Percentiles rank a stretch among this genome's conserved stretches.
Conservation (phyloP, 805 yeast genomes). For the Lipomyces kockii region DNA sequence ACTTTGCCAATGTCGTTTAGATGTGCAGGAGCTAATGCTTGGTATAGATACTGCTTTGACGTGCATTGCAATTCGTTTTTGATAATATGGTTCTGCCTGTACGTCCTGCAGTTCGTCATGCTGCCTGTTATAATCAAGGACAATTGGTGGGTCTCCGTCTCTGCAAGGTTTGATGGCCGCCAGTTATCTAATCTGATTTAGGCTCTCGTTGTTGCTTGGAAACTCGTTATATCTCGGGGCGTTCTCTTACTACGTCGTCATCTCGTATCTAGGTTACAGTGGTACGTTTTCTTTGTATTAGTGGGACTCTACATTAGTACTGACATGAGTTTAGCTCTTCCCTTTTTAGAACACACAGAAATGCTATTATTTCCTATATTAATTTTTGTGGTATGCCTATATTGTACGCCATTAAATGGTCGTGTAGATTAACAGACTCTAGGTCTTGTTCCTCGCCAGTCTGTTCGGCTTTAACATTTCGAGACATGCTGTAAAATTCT, state of each 20-base stretch:
- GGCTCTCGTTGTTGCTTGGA: constrained; percentile 70
- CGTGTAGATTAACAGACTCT: constrained; percentile 65
- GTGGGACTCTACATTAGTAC: neutral
- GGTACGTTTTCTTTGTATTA: constrained; percentile 43
- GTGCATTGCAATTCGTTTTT: constrained; percentile 91
- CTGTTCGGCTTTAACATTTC: constrained; percentile 76
- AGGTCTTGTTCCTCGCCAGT: constrained; percentile 62
- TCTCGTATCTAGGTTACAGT: constrained; percentile 89
- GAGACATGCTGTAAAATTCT: constrained; percentile 58
- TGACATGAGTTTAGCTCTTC: constrained; percentile 48
- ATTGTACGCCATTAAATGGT: constrained; percentile 49
- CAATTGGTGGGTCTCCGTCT: constrained; percentile 50
- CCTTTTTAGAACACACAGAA: constrained; percentile 67
- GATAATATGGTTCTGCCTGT: constrained; percentile 74
- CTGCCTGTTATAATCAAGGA: constrained; percentile 71
- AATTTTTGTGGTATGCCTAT: constrained; percentile 48
- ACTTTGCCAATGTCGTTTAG: neutral
- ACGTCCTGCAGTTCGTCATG: constrained; percentile 72
- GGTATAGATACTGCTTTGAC: constrained; percentile 69
- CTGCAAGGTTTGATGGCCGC: neutral
- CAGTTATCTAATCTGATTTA: constrained; percentile 6
- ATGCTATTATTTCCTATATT: constrained; percentile 68
- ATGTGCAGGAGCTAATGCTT: neutral
- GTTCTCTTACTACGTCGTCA: constrained; percentile 71
- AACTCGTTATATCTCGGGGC: constrained; percentile 78